phyloP scores from a whole-genome alignment of 2,329 filamentous ascomycete genomes.

The Fusarium zealandicum region DNA sequence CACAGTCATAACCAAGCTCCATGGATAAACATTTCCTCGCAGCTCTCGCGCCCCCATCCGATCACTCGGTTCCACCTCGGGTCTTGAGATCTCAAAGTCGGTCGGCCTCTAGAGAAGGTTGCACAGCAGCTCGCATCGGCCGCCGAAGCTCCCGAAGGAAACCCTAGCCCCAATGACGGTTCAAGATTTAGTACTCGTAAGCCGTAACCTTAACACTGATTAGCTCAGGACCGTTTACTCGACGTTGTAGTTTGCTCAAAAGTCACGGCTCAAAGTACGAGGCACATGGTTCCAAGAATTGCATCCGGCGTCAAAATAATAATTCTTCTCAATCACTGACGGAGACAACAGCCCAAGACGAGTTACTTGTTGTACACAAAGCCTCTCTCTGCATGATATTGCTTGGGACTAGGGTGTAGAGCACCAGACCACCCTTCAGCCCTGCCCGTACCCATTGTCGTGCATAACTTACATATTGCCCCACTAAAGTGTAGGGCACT shows the following conservation, averaged over 20 bases:
- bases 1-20: slow-evolving; percentile 1
- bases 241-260: not conserved
- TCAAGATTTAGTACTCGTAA: no score
- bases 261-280: no score
- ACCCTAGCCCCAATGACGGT: slow-evolving; percentile 10
- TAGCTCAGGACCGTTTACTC: slow-evolving; percentile 8
- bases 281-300: not conserved
- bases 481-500: not conserved
- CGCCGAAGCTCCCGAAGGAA: slow-evolving; percentile 8
- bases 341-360: no score
- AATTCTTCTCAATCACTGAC: no score
- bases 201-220: slow-evolving; percentile 6
- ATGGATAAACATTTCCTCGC: slow-evolving; percentile 15
- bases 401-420: no score
- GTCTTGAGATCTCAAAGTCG: not conserved
- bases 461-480: slow-evolving; percentile 4
- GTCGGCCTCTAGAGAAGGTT: not conserved
- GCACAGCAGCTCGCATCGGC: not conserved
- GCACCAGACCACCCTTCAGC: not conserved
- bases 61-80: not conserved
- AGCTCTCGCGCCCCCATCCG: slow-evolving; percentile 2
- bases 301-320: no score
- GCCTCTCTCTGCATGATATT: no score
- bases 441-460: slow-evolving; percentile 1
- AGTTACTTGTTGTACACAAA: no score